phyloP scores from a whole-genome alignment of 768 basidiomycete genomes.

The Suillus occidentalis region DNA sequence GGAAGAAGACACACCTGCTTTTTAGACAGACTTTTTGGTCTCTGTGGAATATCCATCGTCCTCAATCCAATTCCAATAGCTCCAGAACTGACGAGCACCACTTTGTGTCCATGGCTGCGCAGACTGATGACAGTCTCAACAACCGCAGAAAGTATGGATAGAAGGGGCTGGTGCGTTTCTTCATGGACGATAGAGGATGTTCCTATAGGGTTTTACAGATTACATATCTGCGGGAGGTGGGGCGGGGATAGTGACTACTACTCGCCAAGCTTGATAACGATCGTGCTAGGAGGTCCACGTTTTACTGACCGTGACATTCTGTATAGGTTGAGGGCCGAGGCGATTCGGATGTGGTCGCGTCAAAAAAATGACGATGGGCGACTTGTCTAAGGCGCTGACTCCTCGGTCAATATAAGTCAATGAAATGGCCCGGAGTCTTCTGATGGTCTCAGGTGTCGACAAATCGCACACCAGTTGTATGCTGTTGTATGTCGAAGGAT shows the following conservation, averaged over 20 bases:
- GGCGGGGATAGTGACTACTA: conserved; percentile 6
- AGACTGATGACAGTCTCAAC: conserved; percentile 89
- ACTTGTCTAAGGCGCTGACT: background rate
- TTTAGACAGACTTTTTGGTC: conserved; percentile 82
- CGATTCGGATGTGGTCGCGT: background rate
- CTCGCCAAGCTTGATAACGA: conserved; percentile 85
- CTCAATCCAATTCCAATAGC: conserved; percentile 97
- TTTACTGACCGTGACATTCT: conserved; percentile 22
- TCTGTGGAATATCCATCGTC: conserved; percentile 79
- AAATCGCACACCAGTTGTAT: background rate
- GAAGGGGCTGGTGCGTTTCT: conserved; percentile 85
- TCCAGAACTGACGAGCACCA: conserved; percentile 94
- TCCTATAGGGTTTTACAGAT: conserved; percentile 40
- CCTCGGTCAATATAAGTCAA: background rate
- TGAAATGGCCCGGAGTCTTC: background rate
- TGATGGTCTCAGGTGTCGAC: background rate
- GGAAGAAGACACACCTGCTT: conserved; percentile 71
- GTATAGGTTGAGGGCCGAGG: background rate
- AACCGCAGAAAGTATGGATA: conserved; percentile 87
- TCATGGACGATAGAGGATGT: conserved; percentile 97
- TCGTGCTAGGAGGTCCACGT: conserved; percentile 50
- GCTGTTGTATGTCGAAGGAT: background rate
- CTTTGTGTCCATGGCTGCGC: conserved; percentile 81
- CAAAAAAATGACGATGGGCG: background rate
- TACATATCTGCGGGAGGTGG: conserved; percentile 8